Base-by-base conservation (phyloP, 305 asterid species). In the Fraxinus velutina region DNA sequence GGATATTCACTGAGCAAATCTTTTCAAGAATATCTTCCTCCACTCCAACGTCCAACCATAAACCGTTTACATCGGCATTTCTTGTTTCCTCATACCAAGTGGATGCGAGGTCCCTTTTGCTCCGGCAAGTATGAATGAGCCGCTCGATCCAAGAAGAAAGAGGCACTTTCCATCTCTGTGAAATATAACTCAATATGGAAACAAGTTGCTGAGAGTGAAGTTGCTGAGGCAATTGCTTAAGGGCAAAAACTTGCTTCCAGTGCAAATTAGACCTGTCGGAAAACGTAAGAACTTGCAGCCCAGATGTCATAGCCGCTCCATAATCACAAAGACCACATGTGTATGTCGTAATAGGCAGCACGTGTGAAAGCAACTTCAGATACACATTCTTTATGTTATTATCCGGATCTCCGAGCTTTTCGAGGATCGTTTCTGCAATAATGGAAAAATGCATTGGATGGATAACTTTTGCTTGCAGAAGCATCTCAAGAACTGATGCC, bases 91-190 rank as follows among this genome's bases (percentile, higher is more conserved):
- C 98, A 50, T 86, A 89, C 85, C 86, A 97, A 78, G 84, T 80
- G 79, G 73, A 78, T 73, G 84, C 79, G 79, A 78, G 90, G 83
- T 90, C 88, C 76, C 87, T 92, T 86, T 91, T 89, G 89, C 89
- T 88, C 78, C 80, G 86, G 89, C 98, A 92, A 73, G 92, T 85
- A 85, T 87, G 89, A 87, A 93, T 87, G 77, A 96, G 93, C 83
- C 98, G 92, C 83, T 90, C 97, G 82, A 96, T 96, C 99, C 99
- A 96, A 62, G 98, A 91, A 83, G 98, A 90, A 80, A 96, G 88
- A 82, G 98, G 93, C 74, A 88, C 97, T 88, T 94, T 94, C 98
- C 98, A 96, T 85, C 98, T 91, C 88, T 93, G 99, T 77, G 99
- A 93, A 81, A 96, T 90, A 90, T 92, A 96, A 89, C 97, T 93